phyloP scores from a whole-genome alignment of 202 grass and related monocot genomes.

The Cymbopogon flexuosus region DNA sequence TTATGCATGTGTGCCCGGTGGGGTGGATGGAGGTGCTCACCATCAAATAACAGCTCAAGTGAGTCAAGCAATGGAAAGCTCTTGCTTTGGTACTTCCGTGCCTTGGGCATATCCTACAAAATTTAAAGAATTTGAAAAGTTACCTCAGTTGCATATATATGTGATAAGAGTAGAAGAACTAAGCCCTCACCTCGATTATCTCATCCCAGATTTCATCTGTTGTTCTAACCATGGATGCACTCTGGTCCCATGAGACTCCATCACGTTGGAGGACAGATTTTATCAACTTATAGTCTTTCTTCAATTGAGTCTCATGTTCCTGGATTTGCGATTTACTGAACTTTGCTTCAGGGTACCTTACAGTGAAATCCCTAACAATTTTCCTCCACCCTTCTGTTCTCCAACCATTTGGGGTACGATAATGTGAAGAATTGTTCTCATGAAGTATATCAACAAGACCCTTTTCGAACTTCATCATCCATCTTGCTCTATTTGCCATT shows the following conservation, averaged over 20 bases:
- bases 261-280: constrained; percentile 42
- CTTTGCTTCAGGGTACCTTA: constrained; percentile 41
- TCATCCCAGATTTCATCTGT: constrained; percentile 55
- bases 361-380: constrained; percentile 45
- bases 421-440: constrained; percentile 43
- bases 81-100: constrained; percentile 46
- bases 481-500: constrained; percentile 49
- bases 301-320: constrained; percentile 48
- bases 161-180: background rate
- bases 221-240: constrained; percentile 38
- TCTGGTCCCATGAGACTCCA: constrained; percentile 49
- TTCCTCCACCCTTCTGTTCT: constrained; percentile 49
- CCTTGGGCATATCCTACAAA: constrained; percentile 43
- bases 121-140: constrained; percentile 14
- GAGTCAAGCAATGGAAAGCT: constrained; percentile 44
- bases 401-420: constrained; percentile 48
- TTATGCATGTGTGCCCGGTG: background rate
- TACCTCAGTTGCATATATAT: background rate
- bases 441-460: constrained; percentile 47
- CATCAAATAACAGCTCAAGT: constrained; percentile 38
- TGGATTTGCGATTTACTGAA: constrained; percentile 54
- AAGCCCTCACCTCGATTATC: constrained; percentile 42
- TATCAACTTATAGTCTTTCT: constrained; percentile 47
- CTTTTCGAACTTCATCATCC: constrained; percentile 46
- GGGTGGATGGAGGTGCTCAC: background rate